Evolutionary conservation across 2,329 filamentous ascomycete species (phyloP), one percentile per base, ranked within the genome.

Genomic region (Beauveria bassiana): DNA sequence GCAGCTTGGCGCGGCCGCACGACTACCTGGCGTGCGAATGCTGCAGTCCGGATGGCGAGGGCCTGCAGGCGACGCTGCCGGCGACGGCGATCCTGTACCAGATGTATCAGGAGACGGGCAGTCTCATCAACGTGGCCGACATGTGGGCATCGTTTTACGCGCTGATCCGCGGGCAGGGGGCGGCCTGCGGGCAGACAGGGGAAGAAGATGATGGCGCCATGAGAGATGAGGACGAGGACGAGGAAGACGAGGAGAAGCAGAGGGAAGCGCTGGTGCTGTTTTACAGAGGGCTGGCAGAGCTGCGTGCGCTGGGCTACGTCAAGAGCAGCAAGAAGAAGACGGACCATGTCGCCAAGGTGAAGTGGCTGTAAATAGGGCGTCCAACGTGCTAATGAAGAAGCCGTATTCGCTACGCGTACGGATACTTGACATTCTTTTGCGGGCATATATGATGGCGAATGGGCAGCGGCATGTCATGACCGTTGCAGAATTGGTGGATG

Each of bases 331-430:
- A 88, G 75, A 96, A 93, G 79, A 96, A 96, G 79, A 85, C 87
- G 26, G 95, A 98, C 72, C 93, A 98, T 75, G 78, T 98, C 67
- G 87, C 91, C 45, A 98, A 97, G 78, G 80, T 92, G 86, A 92
- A 89, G 72, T 95, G 93, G 68, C 77, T 95, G 64, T 84, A 22
- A 22, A 22, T 22, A 72, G 63, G 22, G 53, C 14, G 16, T 10
- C 3, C 3, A 43, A 46, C 20, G 5, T 26, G 14, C 24, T 20
- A 40, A 40, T 31, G 18, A 14, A 8, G 10, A 18, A 38, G 22
- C 14, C 34, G 5, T 38, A 38, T 38, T 38, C 34, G 14, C 34
- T 38, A 38, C 34, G 34, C 31, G 31, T 10, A 26, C 26, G 26
- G 28, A 31, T 12, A 38, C 34, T 16, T 16, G 34, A 16, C 12